Conservation (phyloP, 345 rosid species). For the Camelina sativa region DNA sequence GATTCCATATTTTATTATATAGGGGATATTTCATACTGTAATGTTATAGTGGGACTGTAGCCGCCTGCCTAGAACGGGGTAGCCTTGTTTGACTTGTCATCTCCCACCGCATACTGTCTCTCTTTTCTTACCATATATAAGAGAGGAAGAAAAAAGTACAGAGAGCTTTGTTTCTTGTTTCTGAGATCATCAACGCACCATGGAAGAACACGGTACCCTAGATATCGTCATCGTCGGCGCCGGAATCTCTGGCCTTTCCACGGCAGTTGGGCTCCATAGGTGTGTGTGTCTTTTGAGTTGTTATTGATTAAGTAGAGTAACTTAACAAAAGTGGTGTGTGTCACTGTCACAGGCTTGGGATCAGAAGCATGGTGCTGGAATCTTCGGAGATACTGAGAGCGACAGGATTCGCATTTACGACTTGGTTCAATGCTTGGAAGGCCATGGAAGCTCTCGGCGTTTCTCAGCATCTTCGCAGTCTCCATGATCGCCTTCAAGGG, state of each 20-base stretch:
- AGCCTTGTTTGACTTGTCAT: constrained; percentile 41
- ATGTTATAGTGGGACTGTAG: background rate
- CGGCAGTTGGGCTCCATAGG: constrained; percentile 72
- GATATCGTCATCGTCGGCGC: constrained; percentile 68
- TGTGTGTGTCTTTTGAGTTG: constrained; percentile 16
- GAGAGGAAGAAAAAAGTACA: constrained; percentile 1
- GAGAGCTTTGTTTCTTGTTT: constrained; percentile 11
- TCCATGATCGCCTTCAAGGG: constrained; percentile 52
- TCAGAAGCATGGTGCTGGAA: constrained; percentile 70
- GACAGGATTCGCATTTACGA: constrained; percentile 58
- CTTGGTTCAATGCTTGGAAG: constrained; percentile 74
- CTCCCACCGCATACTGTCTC: background rate
- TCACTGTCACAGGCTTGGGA: constrained; percentile 59
- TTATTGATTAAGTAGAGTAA: constrained; percentile 2
- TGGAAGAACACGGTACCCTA: constrained; percentile 38
- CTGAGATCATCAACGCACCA: constrained; percentile 23
- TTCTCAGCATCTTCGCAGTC: constrained; percentile 52
- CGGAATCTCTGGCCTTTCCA: constrained; percentile 68
- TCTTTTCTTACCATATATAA: background rate
- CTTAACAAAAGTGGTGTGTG: constrained; percentile 19
- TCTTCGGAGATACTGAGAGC: constrained; percentile 60
- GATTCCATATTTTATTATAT: background rate
- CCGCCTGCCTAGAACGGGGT: constrained; percentile 30
- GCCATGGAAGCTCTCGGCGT: constrained; percentile 71
- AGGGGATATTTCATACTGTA: too few species aligned